phyloP scores from a whole-genome alignment of 176 grass and related monocot species.

The Paspalum vaginatum region DNA sequence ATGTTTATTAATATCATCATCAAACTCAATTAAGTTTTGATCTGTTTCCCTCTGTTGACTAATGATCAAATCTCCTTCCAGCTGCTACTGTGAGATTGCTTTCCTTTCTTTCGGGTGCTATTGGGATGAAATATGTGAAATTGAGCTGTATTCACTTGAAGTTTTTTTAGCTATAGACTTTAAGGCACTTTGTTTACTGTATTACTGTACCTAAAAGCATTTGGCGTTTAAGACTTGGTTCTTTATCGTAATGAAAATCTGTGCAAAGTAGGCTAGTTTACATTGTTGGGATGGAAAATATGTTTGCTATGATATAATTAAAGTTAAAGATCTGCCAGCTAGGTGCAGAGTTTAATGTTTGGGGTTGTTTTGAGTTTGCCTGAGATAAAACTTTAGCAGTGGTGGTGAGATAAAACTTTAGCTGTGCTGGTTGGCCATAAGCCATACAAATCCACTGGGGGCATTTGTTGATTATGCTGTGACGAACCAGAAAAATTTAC shows the following conservation, averaged over 20 bases:
- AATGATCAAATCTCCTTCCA: not conserved
- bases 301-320: not conserved
- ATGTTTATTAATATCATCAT: not conserved
- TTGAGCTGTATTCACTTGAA: not conserved
- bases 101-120: constrained; percentile 7
- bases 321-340: not conserved
- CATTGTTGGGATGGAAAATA: not conserved
- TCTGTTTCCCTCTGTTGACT: not conserved
- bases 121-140: constrained; percentile 14
- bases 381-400: not conserved
- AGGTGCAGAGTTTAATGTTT: not conserved
- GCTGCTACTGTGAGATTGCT: not conserved
- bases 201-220: not conserved
- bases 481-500: not conserved
- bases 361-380: not conserved
- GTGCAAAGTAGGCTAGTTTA: not conserved
- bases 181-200: not conserved
- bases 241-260: not conserved
- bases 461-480: not conserved
- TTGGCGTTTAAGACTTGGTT: not conserved
- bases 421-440: not conserved
- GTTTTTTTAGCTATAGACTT: not conserved
- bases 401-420: not conserved
- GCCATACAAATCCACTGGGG: not conserved
- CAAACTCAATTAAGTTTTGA: not conserved